Conservation (phyloP, 495 filamentous ascomycete genomes). For the Astrocystis sublimbata region DNA sequence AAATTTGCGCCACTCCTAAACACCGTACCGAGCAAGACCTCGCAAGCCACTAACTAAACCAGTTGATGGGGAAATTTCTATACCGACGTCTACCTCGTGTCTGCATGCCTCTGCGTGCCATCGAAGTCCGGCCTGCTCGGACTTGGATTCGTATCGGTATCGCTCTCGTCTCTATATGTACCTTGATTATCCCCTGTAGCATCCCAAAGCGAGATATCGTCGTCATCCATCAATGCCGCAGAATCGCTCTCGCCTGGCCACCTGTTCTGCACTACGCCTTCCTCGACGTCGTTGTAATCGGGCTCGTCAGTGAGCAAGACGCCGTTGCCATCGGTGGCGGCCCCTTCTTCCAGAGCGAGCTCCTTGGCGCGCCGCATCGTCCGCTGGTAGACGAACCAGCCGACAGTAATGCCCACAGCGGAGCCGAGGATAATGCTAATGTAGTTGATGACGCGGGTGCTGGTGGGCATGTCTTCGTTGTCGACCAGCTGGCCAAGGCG, state of each 20-base stretch:
- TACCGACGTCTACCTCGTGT: not conserved
- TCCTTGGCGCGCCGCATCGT: constrained; percentile 83
- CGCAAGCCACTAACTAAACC: not conserved
- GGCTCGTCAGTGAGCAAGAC: constrained; percentile 38
- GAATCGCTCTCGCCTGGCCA: constrained; percentile 40
- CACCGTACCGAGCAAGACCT: constrained; percentile 2
- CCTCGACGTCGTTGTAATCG: constrained; percentile 31
- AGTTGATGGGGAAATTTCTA: no score
- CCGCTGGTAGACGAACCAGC: constrained; percentile 80
- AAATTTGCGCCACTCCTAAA: not conserved
- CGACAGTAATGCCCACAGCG: constrained; percentile 71
- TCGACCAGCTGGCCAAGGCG: constrained; percentile 72
- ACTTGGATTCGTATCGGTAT: not conserved
- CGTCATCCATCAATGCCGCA: constrained; percentile 52
- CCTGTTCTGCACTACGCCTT: constrained; percentile 28
- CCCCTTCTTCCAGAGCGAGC: constrained; percentile 78
- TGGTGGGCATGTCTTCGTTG: constrained; percentile 60
- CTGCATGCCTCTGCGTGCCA: not conserved
- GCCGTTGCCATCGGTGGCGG: constrained; percentile 21
- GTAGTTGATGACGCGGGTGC: constrained; percentile 76
- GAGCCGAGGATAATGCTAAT: constrained; percentile 70
- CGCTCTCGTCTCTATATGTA: constrained; percentile 41
- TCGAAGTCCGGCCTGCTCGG: not conserved
- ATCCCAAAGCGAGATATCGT: constrained; percentile 62
- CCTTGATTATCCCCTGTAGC: constrained; percentile 41